phyloP scores from a whole-genome alignment of 805 yeast species.

The Blastobotrys americana region DNA sequence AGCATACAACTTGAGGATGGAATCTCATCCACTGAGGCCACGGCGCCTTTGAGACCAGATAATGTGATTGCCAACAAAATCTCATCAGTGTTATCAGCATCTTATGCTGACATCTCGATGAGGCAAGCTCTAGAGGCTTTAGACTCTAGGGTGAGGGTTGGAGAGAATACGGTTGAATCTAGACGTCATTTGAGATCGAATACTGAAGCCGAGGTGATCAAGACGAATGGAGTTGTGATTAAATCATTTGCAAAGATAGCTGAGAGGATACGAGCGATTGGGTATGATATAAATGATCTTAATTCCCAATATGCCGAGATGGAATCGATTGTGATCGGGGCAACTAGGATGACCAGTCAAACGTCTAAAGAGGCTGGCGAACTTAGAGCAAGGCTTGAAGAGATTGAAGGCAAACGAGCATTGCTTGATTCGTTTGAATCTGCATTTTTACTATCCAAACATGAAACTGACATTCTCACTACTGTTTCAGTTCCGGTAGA shows the following conservation, averaged over 20 bases:
- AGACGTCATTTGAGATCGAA: constrained; percentile 29
- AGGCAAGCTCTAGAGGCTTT: constrained; percentile 28
- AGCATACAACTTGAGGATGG: neutral
- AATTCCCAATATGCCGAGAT: constrained; percentile 19
- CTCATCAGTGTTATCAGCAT: constrained; percentile 26
- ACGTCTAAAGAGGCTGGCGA: constrained; percentile 25
- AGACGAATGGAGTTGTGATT: constrained; percentile 25
- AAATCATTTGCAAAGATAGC: constrained; percentile 32
- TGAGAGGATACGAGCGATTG: constrained; percentile 20
- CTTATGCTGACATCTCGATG: constrained; percentile 28
- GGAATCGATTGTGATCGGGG: constrained; percentile 17
- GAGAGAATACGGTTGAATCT: constrained; percentile 27
- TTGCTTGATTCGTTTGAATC: constrained; percentile 36
- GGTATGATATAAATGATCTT: constrained; percentile 18
- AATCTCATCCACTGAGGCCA: neutral
- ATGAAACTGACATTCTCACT: constrained; percentile 56
- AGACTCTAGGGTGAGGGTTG: constrained; percentile 22
- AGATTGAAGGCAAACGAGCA: constrained; percentile 19
- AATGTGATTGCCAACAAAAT: constrained; percentile 21
- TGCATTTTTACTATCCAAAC: constrained; percentile 60
- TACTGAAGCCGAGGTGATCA: constrained; percentile 31
- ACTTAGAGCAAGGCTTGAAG: constrained; percentile 21
- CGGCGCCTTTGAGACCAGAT: constrained; percentile 6
- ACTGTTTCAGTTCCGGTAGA: constrained; percentile 30
- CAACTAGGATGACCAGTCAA: constrained; percentile 21